Percentiles rank a stretch among this genome's conserved stretches.
Conservation (phyloP, 2,329 filamentous ascomycete species). For the Fusarium domesticum region DNA sequence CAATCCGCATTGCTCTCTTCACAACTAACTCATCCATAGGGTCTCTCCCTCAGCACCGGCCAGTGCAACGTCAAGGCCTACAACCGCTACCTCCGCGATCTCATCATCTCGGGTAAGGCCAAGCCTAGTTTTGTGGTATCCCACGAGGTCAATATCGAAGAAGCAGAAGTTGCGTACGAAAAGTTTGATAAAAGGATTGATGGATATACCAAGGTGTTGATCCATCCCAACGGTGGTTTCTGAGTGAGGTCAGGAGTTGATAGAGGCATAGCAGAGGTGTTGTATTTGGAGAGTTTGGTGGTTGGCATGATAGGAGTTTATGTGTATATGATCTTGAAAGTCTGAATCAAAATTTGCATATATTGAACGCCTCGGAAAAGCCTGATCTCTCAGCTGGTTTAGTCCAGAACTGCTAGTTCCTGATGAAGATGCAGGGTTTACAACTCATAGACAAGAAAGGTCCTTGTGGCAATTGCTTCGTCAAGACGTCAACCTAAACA, state of each 20-base stretch:
- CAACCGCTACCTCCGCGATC: conserved; percentile 62
- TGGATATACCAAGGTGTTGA: conserved; percentile 65
- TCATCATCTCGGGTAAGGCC: conserved; percentile 62
- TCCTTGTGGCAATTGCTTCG: no score
- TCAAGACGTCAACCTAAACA: no score
- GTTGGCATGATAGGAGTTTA: background rate
- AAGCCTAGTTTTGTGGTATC: conserved; percentile 66
- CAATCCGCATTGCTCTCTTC: background rate
- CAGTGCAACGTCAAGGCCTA: conserved; percentile 69
- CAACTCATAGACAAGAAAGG: no score
- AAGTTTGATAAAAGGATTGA: conserved; percentile 66
- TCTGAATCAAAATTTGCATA: no score
- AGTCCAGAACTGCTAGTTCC: no score
- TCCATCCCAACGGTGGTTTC: conserved; percentile 58
- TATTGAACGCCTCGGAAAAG: no score
- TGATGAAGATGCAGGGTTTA: no score
- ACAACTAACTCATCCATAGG: conserved; percentile 35
- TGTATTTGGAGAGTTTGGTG: background rate
- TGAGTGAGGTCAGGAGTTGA: background rate
- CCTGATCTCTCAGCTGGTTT: no score
- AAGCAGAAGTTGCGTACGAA: conserved; percentile 58
- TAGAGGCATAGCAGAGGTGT: background rate
- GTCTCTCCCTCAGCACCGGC: conserved; percentile 57
- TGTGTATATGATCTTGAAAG: no score
- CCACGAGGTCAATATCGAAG: conserved; percentile 61